These are phyloP conservation scores for Mycena alexandri DNA, from an alignment of 768 basidiomycete species.

Conservation along the genomic window DNA sequence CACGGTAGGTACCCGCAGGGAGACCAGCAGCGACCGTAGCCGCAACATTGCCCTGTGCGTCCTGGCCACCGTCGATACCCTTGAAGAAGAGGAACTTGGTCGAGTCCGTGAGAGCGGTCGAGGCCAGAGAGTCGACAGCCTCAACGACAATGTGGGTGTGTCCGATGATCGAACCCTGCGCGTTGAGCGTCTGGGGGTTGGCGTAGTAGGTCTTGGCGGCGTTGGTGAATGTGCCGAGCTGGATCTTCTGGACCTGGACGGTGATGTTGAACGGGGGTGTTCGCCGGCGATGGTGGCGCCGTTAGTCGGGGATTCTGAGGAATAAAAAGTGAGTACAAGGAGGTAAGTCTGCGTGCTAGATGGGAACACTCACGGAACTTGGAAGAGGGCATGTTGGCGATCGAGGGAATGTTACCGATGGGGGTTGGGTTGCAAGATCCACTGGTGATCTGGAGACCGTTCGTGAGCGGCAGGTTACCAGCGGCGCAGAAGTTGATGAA, in stretches of 20 bases:
- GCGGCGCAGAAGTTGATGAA: constrained; percentile 68
- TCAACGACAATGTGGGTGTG: constrained; percentile 74
- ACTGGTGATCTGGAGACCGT: constrained; percentile 64
- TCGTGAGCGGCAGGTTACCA: constrained; percentile 63
- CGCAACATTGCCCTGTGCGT: constrained; percentile 61
- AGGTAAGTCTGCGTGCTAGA: not conserved
- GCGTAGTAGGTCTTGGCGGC: constrained; percentile 66
- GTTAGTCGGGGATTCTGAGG: constrained; percentile 50
- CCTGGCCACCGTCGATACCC: constrained; percentile 57
- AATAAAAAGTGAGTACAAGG: not conserved
- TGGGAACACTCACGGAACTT: constrained; percentile 54
- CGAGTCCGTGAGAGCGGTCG: constrained; percentile 63
- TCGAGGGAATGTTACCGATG: constrained; percentile 66
- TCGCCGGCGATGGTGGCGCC: constrained; percentile 59
- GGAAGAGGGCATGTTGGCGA: constrained; percentile 60
- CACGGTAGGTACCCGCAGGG: constrained; percentile 68
- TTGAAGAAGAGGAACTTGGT: constrained; percentile 70
- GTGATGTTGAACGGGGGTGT: constrained; percentile 64
- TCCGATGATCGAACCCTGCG: constrained; percentile 63
- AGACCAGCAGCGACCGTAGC: constrained; percentile 67
- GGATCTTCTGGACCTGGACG: constrained; percentile 60
- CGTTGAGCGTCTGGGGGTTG: constrained; percentile 69
- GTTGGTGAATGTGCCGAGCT: constrained; percentile 70
- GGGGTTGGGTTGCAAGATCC: constrained; percentile 73
- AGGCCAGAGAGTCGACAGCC: constrained; percentile 54